phyloP scores from a whole-genome alignment of 2,329 filamentous ascomycete genomes.

The Calonectria fujianensis region DNA sequence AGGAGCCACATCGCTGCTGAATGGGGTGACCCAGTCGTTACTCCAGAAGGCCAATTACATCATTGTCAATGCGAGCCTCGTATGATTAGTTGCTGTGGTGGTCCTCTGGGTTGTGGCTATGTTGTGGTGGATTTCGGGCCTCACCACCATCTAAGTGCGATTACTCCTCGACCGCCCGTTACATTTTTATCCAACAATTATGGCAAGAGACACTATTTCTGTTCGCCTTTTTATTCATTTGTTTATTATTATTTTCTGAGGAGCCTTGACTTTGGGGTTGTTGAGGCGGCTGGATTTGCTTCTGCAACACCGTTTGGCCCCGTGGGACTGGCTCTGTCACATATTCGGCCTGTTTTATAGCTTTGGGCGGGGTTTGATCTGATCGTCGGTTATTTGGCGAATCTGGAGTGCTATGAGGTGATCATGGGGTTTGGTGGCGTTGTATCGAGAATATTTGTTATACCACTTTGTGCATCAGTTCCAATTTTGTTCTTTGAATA shows the following conservation, averaged over 20 bases:
- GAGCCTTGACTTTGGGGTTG: not conserved
- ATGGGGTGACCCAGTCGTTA: not conserved
- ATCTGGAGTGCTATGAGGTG: not conserved
- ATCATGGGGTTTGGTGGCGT: not conserved
- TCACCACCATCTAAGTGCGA: not conserved
- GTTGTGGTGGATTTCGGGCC: not conserved
- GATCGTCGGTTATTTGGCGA: not conserved
- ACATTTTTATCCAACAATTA: not conserved
- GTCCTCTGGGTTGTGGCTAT: not conserved
- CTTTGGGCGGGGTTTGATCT: not conserved
- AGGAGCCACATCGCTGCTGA: not conserved
- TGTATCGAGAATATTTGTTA: not conserved
- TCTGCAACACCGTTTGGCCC: not conserved
- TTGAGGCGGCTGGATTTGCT: not conserved
- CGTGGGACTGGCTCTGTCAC: not conserved
- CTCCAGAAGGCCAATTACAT: constrained; percentile 1
- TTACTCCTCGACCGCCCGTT: not conserved
- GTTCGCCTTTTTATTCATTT: not conserved
- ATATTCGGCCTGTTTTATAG: no score
- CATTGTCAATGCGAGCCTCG: not conserved
- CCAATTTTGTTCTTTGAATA: not conserved
- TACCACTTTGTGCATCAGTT: constrained; percentile 12
- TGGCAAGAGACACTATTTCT: not conserved
- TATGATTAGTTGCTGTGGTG: not conserved
- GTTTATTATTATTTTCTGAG: not conserved